Evolutionary conservation across 2,329 filamentous ascomycete genomes (phyloP), one percentile per base, ranked within the genome.

Genomic region (Fusarium nygamai): DNA sequence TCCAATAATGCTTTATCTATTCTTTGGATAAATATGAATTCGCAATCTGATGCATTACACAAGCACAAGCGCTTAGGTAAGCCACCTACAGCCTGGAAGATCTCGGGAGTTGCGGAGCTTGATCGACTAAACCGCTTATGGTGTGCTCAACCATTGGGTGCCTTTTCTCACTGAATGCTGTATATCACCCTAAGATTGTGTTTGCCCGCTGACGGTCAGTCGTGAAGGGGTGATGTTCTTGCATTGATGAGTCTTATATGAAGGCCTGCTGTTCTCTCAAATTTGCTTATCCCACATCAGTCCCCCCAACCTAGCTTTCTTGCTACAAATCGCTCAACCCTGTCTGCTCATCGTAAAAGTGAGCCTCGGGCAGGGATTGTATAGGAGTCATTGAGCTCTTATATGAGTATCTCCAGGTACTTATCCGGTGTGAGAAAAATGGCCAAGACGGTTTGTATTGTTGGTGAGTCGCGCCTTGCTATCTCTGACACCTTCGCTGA

Each of bases 371-470:
- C 59, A 71, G 66, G 71, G 57, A 47, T 67, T 24, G 17, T 36
- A 43, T 20, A 19, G n/a, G n/a, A 39, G 38, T 51, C 24, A 29
- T 31, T 31, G 12, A 24, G 34, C 22, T 41, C 50, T 61, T 75
- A 57, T 61, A 80, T 80, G 78, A 73, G 56, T 48, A 51, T 76
- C 33, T 56, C 50, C 29, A 72, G 44, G 41, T 78, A 63, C 24
- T 38, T 64, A 14, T 51, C 50, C 46, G 46, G 75, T 20, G 51
- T 22, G 41, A 70, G 57, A 68, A 69, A 57, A 67, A 85, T 85
- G 83, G 66, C 80, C 19, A 84, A 84, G 69, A 81, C 82, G 36
- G 83, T 85, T 34, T 85, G 84, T 69, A 81, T 85, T 62, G 77
- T 85, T 62, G 84, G 84, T 84, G 67, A 72, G 80, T 74, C 24